phyloP scores from a whole-genome alignment of 345 rosid species.

The Erysimum cheiranthoides region DNA sequence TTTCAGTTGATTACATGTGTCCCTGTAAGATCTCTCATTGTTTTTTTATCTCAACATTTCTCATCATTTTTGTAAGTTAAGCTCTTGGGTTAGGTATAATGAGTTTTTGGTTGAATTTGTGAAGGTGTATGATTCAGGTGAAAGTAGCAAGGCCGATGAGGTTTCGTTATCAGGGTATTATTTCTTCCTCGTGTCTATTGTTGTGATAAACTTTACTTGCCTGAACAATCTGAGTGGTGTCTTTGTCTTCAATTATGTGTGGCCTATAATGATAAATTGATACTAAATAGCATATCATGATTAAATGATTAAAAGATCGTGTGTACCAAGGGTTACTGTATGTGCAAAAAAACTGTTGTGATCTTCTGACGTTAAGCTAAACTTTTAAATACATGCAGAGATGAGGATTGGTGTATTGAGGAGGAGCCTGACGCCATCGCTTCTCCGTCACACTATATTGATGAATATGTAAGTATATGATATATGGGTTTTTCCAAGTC shows the following conservation, averaged over 20 bases:
- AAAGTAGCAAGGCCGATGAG: slow-evolving; percentile 75
- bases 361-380: slow-evolving; percentile 20
- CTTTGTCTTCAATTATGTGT: slow-evolving; percentile 9
- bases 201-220: slow-evolving; percentile 21
- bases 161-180: slow-evolving; percentile 71
- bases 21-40: slow-evolving; percentile 66
- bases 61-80: slow-evolving; percentile 2
- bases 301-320: neutral
- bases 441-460: slow-evolving; percentile 92
- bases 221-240: slow-evolving; percentile 14
- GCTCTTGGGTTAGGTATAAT: slow-evolving; percentile 33
- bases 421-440: slow-evolving; percentile 72
- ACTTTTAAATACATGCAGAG: slow-evolving; percentile 65
- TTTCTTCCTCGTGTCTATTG: neutral
- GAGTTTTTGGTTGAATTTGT: slow-evolving; percentile 45
- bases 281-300: slow-evolving; percentile 15
- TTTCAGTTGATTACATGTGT: slow-evolving; percentile 96
- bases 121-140: slow-evolving; percentile 90
- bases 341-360: slow-evolving; percentile 13
- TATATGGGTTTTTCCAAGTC: slow-evolving; percentile 35
- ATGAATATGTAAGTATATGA: slow-evolving; percentile 83
- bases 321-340: slow-evolving; percentile 16
- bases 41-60: neutral
- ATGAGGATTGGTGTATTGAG: slow-evolving; percentile 81
- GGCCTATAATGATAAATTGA: slow-evolving; percentile 5